These are phyloP conservation scores for Xylariaceae sp. DNA, from an alignment of 2,329 filamentous ascomycete species.

Conservation along the genomic window DNA sequence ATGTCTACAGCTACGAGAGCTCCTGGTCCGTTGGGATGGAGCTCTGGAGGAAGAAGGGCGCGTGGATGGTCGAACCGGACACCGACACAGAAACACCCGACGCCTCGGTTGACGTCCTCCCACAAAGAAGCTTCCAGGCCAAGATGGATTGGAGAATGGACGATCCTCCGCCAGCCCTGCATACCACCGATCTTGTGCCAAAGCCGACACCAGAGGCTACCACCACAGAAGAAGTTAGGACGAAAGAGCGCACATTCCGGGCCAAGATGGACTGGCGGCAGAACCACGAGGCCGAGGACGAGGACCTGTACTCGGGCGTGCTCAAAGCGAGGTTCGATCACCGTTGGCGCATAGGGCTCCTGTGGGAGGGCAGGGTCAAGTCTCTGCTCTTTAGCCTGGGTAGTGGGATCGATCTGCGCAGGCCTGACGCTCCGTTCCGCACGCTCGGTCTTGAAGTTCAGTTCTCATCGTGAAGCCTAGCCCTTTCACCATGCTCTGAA, in stretches of 20 bases:
- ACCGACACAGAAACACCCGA: constrained; percentile 28
- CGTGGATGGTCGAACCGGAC: constrained; percentile 34
- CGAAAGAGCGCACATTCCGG: constrained; percentile 40
- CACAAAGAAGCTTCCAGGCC: constrained; percentile 44
- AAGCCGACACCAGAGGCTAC: background rate
- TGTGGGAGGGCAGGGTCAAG: constrained; percentile 93
- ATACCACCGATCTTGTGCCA: constrained; percentile 6
- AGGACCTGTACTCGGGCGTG: constrained; percentile 73
- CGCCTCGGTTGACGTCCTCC: constrained; percentile 11
- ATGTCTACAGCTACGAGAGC: constrained; percentile 97
- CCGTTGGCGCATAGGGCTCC: constrained; percentile 73
- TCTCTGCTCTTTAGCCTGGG: constrained; percentile 89
- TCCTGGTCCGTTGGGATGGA: constrained; percentile 89
- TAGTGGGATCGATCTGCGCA: constrained; percentile 74
- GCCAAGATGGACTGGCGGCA: constrained; percentile 47
- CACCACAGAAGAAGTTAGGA: background rate
- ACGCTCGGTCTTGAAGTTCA: constrained; percentile 74
- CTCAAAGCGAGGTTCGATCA: constrained; percentile 88
- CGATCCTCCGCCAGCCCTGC: constrained; percentile 8
- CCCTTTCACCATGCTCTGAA: too few species aligned
- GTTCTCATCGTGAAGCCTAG: constrained; percentile 60
- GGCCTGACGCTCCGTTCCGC: constrained; percentile 69
- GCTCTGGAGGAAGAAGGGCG: constrained; percentile 68
- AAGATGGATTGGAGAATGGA: constrained; percentile 44
- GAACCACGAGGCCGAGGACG: constrained; percentile 22